Base-by-base conservation (phyloP, 2,329 filamentous ascomycete genomes). In the Xylariaceae sp. region DNA sequence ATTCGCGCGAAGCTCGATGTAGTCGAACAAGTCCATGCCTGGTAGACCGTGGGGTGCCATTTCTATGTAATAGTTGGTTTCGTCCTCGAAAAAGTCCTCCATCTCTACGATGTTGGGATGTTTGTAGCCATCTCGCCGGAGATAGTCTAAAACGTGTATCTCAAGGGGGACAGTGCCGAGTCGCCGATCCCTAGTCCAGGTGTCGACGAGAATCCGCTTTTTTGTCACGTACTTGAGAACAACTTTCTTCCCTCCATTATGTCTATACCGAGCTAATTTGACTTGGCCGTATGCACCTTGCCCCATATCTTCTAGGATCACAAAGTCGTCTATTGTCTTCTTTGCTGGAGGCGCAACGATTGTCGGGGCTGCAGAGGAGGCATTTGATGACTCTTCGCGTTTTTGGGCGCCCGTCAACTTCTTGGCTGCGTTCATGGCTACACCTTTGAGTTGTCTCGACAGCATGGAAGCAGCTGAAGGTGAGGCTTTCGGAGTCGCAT, bases 171-270 rank as follows among this genome's bases (percentile, higher is more conserved):
- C 94, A 0, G 94, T 99, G 14, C 94, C 94, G 11, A 99, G 79
- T 47, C 88, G 84, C 41, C 94, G 85, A 70, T 99, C 94, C 49
- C 94, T 83, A 31, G 92, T 97, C 94, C 94, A 99, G 0, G 94
- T 99, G 70, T 99, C 94, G 54, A 99, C 92, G 12, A 99, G 79
- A 67, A 99, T 99, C 40, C 92, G 87, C 51, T 89, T 85, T 72
- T 99, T 99, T 5, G 94, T 97, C 44, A 99, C 94, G 67, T 95
- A 99, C 68, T 99, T 99, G 64, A 99, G 80, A 17, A 99, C 92
- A 55, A 95, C 87, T 69, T 95, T 96, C 66, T 86, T 87, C 45
- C 81, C 75, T 19, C 75, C 82, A 45, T 80, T 82, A 61, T 85
- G 83, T 71, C 91, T 95, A 72, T 94, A 87, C 30, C 91, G 83